Evolutionary conservation across 2,329 filamentous ascomycete genomes (phyloP), one percentile per base, ranked within the genome.

Genomic region (Curvularia sp.): DNA sequence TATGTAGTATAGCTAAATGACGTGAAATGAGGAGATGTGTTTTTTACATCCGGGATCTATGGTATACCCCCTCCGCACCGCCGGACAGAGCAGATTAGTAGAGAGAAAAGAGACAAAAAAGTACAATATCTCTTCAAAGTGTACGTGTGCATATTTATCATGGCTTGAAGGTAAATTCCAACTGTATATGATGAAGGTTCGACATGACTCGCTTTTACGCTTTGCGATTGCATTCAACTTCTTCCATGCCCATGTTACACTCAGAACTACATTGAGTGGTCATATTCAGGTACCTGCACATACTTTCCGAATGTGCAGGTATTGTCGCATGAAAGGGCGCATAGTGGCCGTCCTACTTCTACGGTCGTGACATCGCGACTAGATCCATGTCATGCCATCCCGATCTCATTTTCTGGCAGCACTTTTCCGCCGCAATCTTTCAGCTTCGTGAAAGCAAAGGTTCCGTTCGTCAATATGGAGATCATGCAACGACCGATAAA

Each of bases 391-490:
- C 10, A 70, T 85, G 0, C 84, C 84, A 1, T 85, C 82, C 0
- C 74, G 86, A 2, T 79, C 80, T 86, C 63, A 75, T 86, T 78
- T 86, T 33, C 78, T 76, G 26, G 26, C 84, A 86, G 60, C 76
- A 77, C 1, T 74, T 76, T 2, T 44, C 54, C 26, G 39, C 42
- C 2, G 73, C 85, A 7, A 71, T 86, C 60, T 86, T 86, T 69
- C 84, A 86, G 63, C 78, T 86, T 8, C 83, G 8, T 72, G 85
- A 20, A 83, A 77, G 80, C 44, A 75, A 82, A 30, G 62, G 80
- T 12, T 60, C 69, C 5, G 73, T 74, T 42, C 86, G 86, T 64
- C 74, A 79, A 6, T 76, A 83, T 56, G 80, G 81, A 60, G 69
- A 74, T 7, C 83, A 85, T 62, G 75, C 85, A 24, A 65, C 75